Conservation (phyloP, 495 filamentous ascomycete genomes). For the Neurospora sublineolata region DNA sequence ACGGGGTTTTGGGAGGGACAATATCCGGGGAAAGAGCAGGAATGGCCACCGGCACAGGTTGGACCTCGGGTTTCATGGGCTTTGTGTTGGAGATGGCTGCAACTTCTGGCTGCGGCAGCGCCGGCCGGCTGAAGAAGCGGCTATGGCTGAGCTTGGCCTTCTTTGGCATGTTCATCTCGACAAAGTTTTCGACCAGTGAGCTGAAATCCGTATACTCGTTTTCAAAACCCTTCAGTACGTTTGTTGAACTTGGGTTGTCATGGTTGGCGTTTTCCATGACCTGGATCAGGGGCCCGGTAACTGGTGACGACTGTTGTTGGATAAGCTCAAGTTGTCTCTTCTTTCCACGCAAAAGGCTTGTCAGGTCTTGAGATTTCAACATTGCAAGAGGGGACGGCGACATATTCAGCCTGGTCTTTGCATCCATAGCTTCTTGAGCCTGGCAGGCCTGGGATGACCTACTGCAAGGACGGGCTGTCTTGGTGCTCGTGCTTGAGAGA, state of each 20-base stretch:
- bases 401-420: neutral
- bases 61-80: neutral
- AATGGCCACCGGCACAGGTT: constrained; percentile 7
- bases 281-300: neutral
- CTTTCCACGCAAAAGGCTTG: constrained; percentile 6
- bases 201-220: constrained; percentile 12
- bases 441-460: neutral
- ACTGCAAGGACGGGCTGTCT: neutral
- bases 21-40: constrained; percentile 15
- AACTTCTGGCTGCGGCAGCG: neutral
- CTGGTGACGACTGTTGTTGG: neutral
- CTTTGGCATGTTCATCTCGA: constrained; percentile 28
- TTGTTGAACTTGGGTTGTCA: constrained; percentile 2
- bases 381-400: neutral
- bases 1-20: constrained; percentile 11
- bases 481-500: neutral
- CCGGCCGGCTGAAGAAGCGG: neutral
- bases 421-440: neutral
- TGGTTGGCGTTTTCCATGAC: neutral
- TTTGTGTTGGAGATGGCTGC: neutral
- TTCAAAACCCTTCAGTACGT: constrained; percentile 6
- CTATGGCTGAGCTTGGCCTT: constrained; percentile 20
- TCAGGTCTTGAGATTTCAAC: neutral
- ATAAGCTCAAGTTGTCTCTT: constrained; percentile 6
- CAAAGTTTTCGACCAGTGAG: constrained; percentile 32